Conservation (phyloP, 2,329 filamentous ascomycete genomes). For the Exophiala calicioides region DNA sequence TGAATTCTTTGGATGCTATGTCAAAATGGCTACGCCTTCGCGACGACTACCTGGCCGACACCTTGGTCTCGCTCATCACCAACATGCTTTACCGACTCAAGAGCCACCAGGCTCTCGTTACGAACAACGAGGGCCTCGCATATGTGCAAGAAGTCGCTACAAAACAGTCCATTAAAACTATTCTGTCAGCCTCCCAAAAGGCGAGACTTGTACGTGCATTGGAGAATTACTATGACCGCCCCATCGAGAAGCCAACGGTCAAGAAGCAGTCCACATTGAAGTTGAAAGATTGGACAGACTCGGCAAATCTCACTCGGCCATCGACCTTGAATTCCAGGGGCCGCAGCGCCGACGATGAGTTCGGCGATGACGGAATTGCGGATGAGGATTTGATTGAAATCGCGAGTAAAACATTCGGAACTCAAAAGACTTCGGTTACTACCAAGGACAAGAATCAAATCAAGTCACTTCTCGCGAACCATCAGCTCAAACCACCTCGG, state of each 20-base stretch:
- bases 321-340: slow-evolving; percentile 27
- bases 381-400: slow-evolving; percentile 36
- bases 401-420: slow-evolving; percentile 27
- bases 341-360: slow-evolving; percentile 44
- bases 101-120: slow-evolving; percentile 36
- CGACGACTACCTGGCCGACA: slow-evolving; percentile 80
- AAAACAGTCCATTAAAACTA: slow-evolving; percentile 65
- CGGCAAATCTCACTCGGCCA: slow-evolving; percentile 18
- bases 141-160: slow-evolving; percentile 57
- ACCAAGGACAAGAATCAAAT: slow-evolving; percentile 25
- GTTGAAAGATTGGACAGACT: slow-evolving; percentile 34
- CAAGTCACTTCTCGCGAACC: slow-evolving; percentile 17
- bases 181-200: slow-evolving; percentile 77
- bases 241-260: slow-evolving; percentile 43
- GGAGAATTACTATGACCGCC: slow-evolving; percentile 53
- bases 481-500: slow-evolving; percentile 15
- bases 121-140: slow-evolving; percentile 67
- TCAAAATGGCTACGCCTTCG: slow-evolving; percentile 87
- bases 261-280: slow-evolving; percentile 45
- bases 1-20: slow-evolving; percentile 65
- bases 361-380: slow-evolving; percentile 42
- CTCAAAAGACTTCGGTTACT: slow-evolving; percentile 12
- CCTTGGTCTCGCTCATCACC: slow-evolving; percentile 77
- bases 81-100: slow-evolving; percentile 82
- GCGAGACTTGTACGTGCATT: slow-evolving; percentile 71